Base-by-base conservation (phyloP, 345 rosid genomes). In the Salix arbutifolia region DNA sequence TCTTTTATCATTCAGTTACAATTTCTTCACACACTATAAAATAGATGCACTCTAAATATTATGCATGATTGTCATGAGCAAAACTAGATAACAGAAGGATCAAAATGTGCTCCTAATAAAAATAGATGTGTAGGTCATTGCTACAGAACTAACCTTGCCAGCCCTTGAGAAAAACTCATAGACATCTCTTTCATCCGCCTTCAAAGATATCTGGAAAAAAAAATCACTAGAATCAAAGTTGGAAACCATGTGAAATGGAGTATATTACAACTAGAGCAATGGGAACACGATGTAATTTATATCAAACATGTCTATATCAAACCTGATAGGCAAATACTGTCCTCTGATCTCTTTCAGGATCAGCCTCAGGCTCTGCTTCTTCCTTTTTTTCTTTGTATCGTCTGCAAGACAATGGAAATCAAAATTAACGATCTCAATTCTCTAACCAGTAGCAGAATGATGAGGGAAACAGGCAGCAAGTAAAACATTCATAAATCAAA, bases 301-400 rank as follows among this genome's bases (percentile, higher is more conserved):
- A 19, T 18, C 61, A 78, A 71, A 64, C 31, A 26, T 35, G 75
- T 69, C 38, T 21, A 1, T 14, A 65, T 2, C 81, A 72, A 10
- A 96, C 99, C 95, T 96, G 99, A 88, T 93, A 96, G 28, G 97
- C 97, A 87, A 96, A 93, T 37, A 96, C 99, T 44, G 99, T 96
- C 84, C 99, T 92, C 88, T 96, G 99, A 83, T 96, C 99, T 60
- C 98, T 88, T 79, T 96, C 99, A 76, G 99, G 98, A 90, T 96
- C 99, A 83, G 84, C 97, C 86, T 92, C 98, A 69, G 97, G 92
- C 82, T 93, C 98, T 37, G 8, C 88, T 50, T 92, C 92, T 80
- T 93, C 97, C 80, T 90, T 96, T 78, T 89, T 93, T 61, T 94
- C 94, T 81, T 86, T 95, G 58, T 84, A 85, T 78, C 92, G 86